Percentiles rank a stretch among this genome's conserved stretches.
phyloP scores from a whole-genome alignment of 2,329 filamentous ascomycete species.

The Didymella keratinophila region DNA sequence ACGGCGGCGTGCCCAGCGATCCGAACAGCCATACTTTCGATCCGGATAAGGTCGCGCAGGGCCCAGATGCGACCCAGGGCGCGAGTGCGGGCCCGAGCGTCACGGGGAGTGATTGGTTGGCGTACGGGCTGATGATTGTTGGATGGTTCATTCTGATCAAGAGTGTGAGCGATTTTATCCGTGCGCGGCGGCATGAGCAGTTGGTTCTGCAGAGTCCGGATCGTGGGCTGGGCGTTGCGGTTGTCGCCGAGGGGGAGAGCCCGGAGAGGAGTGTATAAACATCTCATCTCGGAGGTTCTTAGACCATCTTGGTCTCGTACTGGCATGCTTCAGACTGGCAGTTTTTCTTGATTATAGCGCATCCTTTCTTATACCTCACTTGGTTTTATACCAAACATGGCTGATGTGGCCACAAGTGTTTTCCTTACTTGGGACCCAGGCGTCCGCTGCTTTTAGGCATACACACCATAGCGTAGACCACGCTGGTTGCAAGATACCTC shows the following conservation, averaged over 20 bases:
- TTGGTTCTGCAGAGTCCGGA: constrained; percentile 93
- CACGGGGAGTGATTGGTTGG: constrained; percentile 82
- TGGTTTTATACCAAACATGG: not conserved
- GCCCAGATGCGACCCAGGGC: constrained; percentile 42
- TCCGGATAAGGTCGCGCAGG: constrained; percentile 67
- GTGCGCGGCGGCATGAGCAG: constrained; percentile 88
- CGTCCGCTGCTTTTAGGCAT: too few relatives aligned
- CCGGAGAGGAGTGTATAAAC: constrained; percentile 67
- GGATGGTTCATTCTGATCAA: constrained; percentile 98
- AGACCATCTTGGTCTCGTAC: not conserved
- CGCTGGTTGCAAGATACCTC: not conserved
- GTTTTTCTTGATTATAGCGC: constrained; percentile 12
- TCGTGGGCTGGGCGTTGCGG: constrained; percentile 80
- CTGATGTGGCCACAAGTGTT: too few relatives aligned
- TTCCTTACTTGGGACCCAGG: too few relatives aligned
- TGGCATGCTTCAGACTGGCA: constrained; percentile 16
- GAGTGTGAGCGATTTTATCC: constrained; percentile 88
- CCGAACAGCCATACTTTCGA: constrained; percentile 92
- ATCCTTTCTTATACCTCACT: constrained; percentile 5
- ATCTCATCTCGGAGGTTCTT: not conserved
- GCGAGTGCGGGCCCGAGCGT: constrained; percentile 61
- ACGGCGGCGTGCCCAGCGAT: constrained; percentile 74
- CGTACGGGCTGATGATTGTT: constrained; percentile 93
- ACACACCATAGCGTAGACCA: too few relatives aligned
- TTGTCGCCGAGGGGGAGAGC: constrained; percentile 86